Base-by-base conservation (phyloP, 257 asterid species). In the Plantago ovata region DNA sequence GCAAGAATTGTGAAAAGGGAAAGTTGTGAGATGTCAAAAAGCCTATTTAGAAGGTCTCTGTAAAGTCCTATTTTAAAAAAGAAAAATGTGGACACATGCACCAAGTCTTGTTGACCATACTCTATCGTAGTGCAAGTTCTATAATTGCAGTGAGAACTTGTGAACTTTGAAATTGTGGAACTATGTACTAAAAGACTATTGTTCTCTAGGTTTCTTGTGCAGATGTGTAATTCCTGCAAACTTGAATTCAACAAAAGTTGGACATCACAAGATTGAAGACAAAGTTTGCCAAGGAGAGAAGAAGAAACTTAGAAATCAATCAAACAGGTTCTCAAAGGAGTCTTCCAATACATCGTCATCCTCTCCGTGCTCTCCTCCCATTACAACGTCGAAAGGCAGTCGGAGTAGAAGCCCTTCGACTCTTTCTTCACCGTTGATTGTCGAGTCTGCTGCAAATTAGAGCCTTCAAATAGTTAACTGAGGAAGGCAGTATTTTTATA, bases 141-240 rank as follows among this genome's bases (percentile, higher is more conserved):
- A 44, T 44, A 44, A 45, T 14, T 45, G 50, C 19, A 45, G 13
- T 45, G n/a, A 18, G 10, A 33, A 13, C 6, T 39, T 10, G 24
- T 44, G 0, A 43, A 46, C 20, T 43, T 15, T 14, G 33, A 10
- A 7, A 11, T 6, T 24, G 14, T 19, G 20, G 2, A 15, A 41
- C 43, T 38, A 38, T 47, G 42, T 57, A 15, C 40, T 68, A n/a
- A 41, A 60, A 16, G 43, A 24, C 10, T 3, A 3, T 57, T 19
- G 18, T 8, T 18, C 20, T 62, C 18, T 54, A 89, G 95, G 95
- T 63, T 57, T 74, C 22, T 58, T 84, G 21, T 86, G 97, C 77
- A 75, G 79, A 51, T 88, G 96, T 67, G 81, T 88, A 8, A 76
- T 88, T 56, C 95, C 95, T 0, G 83, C 57, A 63, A 85, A 65